Base-by-base conservation (phyloP, 1,284 basidiomycete genomes). In the Gymnopus androsaceus region DNA sequence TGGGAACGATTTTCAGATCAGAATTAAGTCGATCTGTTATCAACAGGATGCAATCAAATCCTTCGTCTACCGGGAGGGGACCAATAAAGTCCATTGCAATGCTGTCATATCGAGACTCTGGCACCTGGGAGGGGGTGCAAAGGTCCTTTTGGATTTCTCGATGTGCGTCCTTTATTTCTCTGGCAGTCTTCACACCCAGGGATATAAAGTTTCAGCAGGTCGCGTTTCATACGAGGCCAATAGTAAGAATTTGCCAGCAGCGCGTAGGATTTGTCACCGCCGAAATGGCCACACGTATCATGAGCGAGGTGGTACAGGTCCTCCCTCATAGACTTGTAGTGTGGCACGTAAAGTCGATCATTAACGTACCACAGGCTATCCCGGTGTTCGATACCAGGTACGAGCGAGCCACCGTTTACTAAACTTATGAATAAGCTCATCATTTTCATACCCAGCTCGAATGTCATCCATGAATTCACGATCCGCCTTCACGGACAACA, bases 271-370 rank as follows among this genome's bases (percentile, higher is more conserved):
- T 68, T 68, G n/a, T 54, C 36, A 37, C 60, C 63, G 0, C 65
- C 60, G 23, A 66, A 64, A 55, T 67, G 66, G 3, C 62, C 64
- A 0, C 63, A 33, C 0, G 11, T 23, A 41, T 67, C 62, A 51
- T 67, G 64, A 0, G 63, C 62, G 1, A 62, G 17, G 3, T 45
- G 25, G 36, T 59, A 69, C 0, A 74, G 49, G 0, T 41, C 34
- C 30, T 70, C 65, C 1, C 66, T 55, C 0, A 68, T 4, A 2
- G 53, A 36, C 0, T 28, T 30, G 5, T 3, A 25, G 37, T 0
- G 36, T 19, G 58, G 38, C 28, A 55, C 17, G n/a, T 34, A 23
- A 30, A 56, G 19, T 1, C 41, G 30, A 25, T 28, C 34, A 7
- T 17, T 31, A 9, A 52, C 25, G 27, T 37, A 51, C 55, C 55